A percentile compares a stretch with the other conserved stretches of the same genome.
Conservation (phyloP, 306 rosid species). For the Prunus fruticosa region DNA sequence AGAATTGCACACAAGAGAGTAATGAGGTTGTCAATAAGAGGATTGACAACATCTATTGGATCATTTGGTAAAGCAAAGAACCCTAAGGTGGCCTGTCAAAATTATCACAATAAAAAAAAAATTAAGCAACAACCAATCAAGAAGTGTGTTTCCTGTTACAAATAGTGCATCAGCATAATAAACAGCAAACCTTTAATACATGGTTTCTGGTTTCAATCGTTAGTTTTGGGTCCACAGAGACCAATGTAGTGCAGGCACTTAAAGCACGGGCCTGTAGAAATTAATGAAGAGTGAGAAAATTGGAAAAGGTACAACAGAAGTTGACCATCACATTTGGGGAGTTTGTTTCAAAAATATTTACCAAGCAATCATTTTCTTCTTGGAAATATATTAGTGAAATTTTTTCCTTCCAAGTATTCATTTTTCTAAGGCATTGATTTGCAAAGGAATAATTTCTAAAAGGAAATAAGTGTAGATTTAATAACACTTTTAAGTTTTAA, state of each 20-base stretch:
- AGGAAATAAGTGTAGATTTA: not conserved
- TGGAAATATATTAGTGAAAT: not conserved
- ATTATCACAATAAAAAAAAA: constrained; percentile 20
- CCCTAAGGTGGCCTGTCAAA: constrained; percentile 92
- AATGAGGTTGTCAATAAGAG: constrained; percentile 82
- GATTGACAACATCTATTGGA: constrained; percentile 73
- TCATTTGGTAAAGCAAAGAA: constrained; percentile 95
- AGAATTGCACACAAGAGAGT: constrained; percentile 95
- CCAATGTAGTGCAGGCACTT: constrained; percentile 96
- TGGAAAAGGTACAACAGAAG: constrained; percentile 20
- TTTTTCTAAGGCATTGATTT: not conserved
- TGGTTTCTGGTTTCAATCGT: constrained; percentile 89
- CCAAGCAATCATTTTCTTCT: not conserved
- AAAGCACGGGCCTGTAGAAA: constrained; percentile 79
- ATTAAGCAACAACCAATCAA: not conserved
- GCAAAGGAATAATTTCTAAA: not conserved
- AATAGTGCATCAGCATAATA: not conserved
- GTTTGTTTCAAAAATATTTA: not conserved
- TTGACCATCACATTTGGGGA: constrained; percentile 8
- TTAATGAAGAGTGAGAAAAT: constrained; percentile 3
- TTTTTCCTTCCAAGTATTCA: not conserved
- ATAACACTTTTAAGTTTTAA: not conserved
- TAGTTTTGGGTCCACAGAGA: constrained; percentile 93
- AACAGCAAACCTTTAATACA: constrained; percentile 66
- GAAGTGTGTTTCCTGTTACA: not conserved